Evolutionary conservation across 2,329 filamentous ascomycete species (phyloP).

Genomic region (Drechslera avenae): DNA sequence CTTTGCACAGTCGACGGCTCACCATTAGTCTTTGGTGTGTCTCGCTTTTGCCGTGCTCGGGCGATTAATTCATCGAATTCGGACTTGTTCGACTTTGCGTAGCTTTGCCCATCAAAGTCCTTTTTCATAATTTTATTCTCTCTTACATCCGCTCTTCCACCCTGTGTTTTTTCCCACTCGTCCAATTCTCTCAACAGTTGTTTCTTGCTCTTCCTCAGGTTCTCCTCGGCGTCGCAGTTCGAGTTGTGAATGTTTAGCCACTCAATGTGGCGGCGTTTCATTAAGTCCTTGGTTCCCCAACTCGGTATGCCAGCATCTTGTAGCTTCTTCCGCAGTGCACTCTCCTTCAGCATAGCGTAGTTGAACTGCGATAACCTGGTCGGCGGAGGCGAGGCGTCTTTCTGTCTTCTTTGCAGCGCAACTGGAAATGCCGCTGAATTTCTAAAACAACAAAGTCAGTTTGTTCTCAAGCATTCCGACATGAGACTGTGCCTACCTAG

Average conservation of each 20-base stretch:
- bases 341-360: conserved; percentile 85
- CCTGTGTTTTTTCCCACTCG: conserved; percentile 84
- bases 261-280: conserved; percentile 84
- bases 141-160: conserved; percentile 56
- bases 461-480: neutral
- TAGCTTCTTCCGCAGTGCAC: conserved; percentile 78
- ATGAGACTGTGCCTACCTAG: conserved; percentile 31
- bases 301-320: conserved; percentile 77
- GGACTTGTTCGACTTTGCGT: conserved; percentile 72
- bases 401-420: conserved; percentile 31
- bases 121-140: conserved; percentile 72
- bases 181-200: conserved; percentile 81
- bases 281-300: conserved; percentile 68
- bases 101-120: conserved; percentile 81
- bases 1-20: conserved; percentile 20
- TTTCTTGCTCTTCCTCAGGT: conserved; percentile 63
- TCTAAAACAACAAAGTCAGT: conserved; percentile 22
- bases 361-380: conserved; percentile 72
- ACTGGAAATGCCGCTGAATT: conserved; percentile 29
- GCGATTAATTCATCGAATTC: conserved; percentile 83
- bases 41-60: conserved; percentile 67
- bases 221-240: conserved; percentile 83
- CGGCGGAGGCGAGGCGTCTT: conserved; percentile 49
- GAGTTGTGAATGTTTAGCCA: conserved; percentile 97
- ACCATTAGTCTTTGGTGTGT: conserved; percentile 34